phyloP scores from a whole-genome alignment of 352 stramenopile genomes.

The Sclerospora graminicola region DNA sequence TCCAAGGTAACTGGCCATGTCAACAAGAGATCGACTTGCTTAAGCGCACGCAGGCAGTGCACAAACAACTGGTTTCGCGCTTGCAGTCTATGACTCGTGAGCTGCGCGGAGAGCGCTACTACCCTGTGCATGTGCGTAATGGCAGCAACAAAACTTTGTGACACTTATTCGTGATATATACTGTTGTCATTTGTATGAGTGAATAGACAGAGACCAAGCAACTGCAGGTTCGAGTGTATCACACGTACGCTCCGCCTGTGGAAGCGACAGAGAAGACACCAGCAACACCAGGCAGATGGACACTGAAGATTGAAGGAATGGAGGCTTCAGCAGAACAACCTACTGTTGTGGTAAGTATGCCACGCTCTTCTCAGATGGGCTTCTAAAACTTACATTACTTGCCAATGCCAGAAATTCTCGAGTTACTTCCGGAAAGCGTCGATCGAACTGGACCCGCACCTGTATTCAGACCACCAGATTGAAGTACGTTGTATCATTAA shows the following conservation, averaged over 20 bases:
- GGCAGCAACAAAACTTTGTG: background rate
- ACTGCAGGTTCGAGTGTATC: conserved; percentile 45
- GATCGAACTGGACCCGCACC: conserved; percentile 55
- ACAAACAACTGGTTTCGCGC: conserved; percentile 33
- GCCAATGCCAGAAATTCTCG: conserved; percentile 47
- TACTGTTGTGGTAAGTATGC: conserved; percentile 25
- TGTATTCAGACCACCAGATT: conserved; percentile 61
- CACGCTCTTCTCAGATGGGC: background rate
- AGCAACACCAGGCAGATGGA: conserved; percentile 37
- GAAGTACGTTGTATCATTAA: conserved; percentile 25
- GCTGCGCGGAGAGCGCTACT: conserved; percentile 47
- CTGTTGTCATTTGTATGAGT: background rate
- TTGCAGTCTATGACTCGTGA: conserved; percentile 41
- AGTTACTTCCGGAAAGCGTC: conserved; percentile 69
- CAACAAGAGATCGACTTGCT: conserved; percentile 46
- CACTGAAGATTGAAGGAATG: conserved; percentile 48
- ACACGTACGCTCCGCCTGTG: conserved; percentile 46
- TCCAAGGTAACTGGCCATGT: conserved; percentile 43
- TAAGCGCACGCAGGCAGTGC: conserved; percentile 29
- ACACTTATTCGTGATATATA: background rate
- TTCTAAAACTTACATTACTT: background rate
- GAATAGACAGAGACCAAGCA: conserved; percentile 40
- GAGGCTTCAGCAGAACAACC: conserved; percentile 23
- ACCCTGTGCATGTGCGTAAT: conserved; percentile 30
- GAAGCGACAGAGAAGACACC: conserved; percentile 20